Percentiles rank a stretch among this genome's conserved stretches.
phyloP scores from a whole-genome alignment of 2,329 filamentous ascomycete species.

The Trichoderma hamatum region DNA sequence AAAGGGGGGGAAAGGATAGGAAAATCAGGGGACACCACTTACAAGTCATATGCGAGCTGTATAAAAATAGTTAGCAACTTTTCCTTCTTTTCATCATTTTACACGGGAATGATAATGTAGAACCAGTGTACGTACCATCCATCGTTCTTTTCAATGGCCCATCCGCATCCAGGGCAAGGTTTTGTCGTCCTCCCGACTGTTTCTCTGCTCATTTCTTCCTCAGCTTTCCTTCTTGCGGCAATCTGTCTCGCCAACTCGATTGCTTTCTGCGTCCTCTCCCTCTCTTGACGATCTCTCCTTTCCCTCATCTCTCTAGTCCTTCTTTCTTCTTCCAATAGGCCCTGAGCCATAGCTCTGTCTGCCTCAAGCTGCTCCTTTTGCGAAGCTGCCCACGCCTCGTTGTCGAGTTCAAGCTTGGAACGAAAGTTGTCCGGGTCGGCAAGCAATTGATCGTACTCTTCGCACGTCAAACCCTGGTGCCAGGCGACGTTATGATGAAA shows the following conservation, averaged over 20 bases:
- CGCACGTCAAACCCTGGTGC: conserved; percentile 48
- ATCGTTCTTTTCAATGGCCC: conserved; percentile 45
- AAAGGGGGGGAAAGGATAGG: neutral
- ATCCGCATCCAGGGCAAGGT: conserved; percentile 44
- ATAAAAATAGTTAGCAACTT: conserved; percentile 31
- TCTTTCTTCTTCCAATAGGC: conserved; percentile 39
- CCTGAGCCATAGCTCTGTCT: conserved; percentile 43
- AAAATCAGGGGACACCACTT: conserved; percentile 33
- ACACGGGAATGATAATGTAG: neutral
- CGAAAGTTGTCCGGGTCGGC: conserved; percentile 45
- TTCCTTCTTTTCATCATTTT: neutral
- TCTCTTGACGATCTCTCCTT: conserved; percentile 34
- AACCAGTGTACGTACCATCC: conserved; percentile 44
- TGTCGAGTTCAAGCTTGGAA: conserved; percentile 42
- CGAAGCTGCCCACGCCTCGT: conserved; percentile 42
- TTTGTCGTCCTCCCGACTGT: conserved; percentile 41
- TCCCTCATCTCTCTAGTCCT: conserved; percentile 34
- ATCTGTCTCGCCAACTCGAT: conserved; percentile 36
- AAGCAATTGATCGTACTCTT: conserved; percentile 47
- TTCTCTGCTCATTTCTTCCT: conserved; percentile 41
- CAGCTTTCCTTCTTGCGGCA: conserved; percentile 36
- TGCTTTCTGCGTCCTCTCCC: conserved; percentile 35
- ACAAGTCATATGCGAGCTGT: conserved; percentile 49
- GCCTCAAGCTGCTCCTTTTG: conserved; percentile 53
- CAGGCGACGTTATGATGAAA: conserved; percentile 47